Evolutionary conservation across 2,329 filamentous ascomycete species (phyloP), one percentile per base, ranked within the genome.

Genomic region (Didymella pomorum): DNA sequence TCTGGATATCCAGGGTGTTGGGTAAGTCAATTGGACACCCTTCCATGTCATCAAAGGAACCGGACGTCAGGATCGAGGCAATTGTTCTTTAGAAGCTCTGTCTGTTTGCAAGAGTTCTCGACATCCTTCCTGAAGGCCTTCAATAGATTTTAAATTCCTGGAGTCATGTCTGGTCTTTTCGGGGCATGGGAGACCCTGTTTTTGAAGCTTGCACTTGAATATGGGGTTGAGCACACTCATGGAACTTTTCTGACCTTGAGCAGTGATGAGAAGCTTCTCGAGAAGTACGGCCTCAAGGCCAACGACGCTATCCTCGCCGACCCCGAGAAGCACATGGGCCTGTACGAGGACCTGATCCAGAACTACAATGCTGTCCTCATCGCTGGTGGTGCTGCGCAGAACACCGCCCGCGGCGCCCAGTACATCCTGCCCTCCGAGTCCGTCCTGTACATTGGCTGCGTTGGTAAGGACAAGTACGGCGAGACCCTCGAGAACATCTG

Each of bases 261-360:
- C 71, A 96, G 93, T 71, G 87, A 94, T 79, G 85, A 93, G 71
- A 88, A 87, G 28, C 88, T 98, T 55, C 90, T 99, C 61, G 83
- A 93, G 69, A 96, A 97, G 85, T 99, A 99, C 78, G 88, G 82
- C 59, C 86, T 99, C 73, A 97, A 99, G 85, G 85, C 90, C 79
- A 97, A 99, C 82, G 94, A 99, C 79, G 95, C 95, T 72, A 97
- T 99, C 78, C 91, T 99, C 61, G 94, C 94, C 56, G 92, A 96
- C 79, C 62, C 68, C 8, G 87, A 92, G 76, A 90, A 96, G 84
- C 95, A 99, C 82, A 84, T 90, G 76, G 87, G 85, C 44, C 86
- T 99, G 75, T 99, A 93, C 80, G 93, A 98, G 77, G 95, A 99
- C 75, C 87, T 98, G 68, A 87, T 97, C 71, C 89, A 91, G 81